Percentiles rank a stretch among this genome's conserved stretches.
These are phyloP conservation scores for Yamadazyma laniorum DNA, from an alignment of 805 yeast species.

Conservation along the genomic window DNA sequence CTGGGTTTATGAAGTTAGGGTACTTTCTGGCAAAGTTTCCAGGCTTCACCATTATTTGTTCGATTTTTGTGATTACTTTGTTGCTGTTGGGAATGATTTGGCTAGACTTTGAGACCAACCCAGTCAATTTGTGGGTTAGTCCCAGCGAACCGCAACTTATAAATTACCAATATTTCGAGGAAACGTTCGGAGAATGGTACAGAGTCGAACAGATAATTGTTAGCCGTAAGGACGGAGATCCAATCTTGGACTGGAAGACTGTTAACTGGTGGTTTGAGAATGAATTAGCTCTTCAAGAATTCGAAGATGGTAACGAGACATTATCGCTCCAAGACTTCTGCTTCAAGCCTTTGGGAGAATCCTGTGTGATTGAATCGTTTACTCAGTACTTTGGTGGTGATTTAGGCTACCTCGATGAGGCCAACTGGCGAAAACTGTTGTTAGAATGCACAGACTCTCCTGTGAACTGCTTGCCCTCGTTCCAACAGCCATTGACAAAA, in stretches of 20 bases:
- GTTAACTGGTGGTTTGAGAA: constrained; percentile 88
- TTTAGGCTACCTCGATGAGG: constrained; percentile 45
- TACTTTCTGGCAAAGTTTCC: constrained; percentile 63
- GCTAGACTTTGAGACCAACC: constrained; percentile 69
- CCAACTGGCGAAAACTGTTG: constrained; percentile 56
- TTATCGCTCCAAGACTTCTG: constrained; percentile 63
- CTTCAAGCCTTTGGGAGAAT: constrained; percentile 74
- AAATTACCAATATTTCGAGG: constrained; percentile 70
- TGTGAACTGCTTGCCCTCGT: constrained; percentile 83
- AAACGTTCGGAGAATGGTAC: constrained; percentile 87
- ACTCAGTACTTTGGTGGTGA: constrained; percentile 84
- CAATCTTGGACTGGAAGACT: constrained; percentile 63
- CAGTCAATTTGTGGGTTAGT: constrained; percentile 88
- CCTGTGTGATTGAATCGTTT: constrained; percentile 82
- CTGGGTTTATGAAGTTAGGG: constrained; percentile 51
- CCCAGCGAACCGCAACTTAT: constrained; percentile 65
- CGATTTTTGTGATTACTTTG: constrained; percentile 35
- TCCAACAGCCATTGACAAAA: constrained; percentile 84
- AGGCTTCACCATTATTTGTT: constrained; percentile 21
- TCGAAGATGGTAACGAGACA: constrained; percentile 23
- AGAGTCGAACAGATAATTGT: constrained; percentile 82
- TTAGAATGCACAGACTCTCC: constrained; percentile 71
- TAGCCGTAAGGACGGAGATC: constrained; percentile 55
- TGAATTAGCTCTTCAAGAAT: constrained; percentile 49
- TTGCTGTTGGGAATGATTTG: constrained; percentile 52